These are phyloP conservation scores for Lojkania enalia DNA, from an alignment of 2,329 filamentous ascomycete species.

Conservation along the genomic window DNA sequence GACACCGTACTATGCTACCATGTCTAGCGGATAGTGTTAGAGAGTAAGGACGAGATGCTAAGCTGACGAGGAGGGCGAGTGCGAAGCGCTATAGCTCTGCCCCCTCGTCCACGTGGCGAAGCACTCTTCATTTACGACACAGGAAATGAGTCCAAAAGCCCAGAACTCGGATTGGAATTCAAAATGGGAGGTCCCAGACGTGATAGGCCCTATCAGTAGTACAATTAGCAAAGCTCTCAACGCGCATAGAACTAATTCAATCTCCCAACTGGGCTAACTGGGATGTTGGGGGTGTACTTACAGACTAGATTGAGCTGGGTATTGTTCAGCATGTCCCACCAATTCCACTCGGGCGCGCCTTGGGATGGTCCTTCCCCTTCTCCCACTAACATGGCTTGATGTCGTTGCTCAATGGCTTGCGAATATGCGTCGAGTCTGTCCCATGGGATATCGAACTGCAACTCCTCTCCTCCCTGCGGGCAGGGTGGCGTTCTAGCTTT, in stretches of 20 bases:
- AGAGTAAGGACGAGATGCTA: too few species aligned
- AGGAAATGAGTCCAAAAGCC: constrained; percentile 23
- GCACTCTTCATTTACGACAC: constrained; percentile 22
- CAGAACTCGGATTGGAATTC: constrained; percentile 24
- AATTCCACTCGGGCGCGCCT: constrained; percentile 30
- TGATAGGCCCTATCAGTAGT: constrained; percentile 20
- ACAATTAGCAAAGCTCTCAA: neutral
- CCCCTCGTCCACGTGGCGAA: constrained; percentile 11
- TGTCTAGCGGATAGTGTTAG: too few species aligned
- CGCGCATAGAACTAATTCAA: neutral
- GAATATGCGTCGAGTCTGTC: constrained; percentile 25
- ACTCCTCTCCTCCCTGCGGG: constrained; percentile 14
- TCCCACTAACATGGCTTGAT: constrained; percentile 1
- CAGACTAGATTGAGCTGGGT: constrained; percentile 19
- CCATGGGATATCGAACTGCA: constrained; percentile 26
- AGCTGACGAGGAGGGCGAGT: too few species aligned
- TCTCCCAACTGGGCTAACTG: neutral
- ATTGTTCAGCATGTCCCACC: constrained; percentile 27
- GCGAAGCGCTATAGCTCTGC: too few species aligned
- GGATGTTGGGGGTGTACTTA: constrained; percentile 15
- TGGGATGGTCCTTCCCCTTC: constrained; percentile 4
- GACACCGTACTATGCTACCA: too few species aligned
- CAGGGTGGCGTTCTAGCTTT: neutral
- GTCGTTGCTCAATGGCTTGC: constrained; percentile 6
- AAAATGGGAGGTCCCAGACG: constrained; percentile 19